phyloP scores from a whole-genome alignment of 2,329 filamentous ascomycete species.

The Aspergillus sp. region DNA sequence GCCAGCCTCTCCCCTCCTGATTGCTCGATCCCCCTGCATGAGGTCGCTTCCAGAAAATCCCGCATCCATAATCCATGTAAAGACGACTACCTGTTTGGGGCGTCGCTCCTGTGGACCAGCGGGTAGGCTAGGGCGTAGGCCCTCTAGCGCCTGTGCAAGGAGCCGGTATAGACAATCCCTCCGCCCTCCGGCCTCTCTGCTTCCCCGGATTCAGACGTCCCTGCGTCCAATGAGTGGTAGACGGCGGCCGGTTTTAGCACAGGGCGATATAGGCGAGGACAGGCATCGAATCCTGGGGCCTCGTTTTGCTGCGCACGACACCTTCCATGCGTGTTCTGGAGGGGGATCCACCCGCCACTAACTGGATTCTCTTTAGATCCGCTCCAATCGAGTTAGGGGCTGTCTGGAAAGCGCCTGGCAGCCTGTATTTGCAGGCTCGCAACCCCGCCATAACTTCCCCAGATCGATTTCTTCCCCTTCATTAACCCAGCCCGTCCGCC shows the following conservation, averaged over 20 bases:
- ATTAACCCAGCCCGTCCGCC: not conserved
- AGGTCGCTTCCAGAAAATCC: constrained; percentile 1
- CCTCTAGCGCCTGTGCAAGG: not conserved
- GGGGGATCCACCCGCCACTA: not conserved
- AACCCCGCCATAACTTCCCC: constrained; percentile 1
- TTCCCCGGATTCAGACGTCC: not conserved
- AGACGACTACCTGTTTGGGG: not conserved
- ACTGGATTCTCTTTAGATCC: not conserved
- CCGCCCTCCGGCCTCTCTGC: not conserved
- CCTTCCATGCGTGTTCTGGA: not conserved
- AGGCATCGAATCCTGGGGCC: not conserved
- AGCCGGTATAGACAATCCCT: not conserved
- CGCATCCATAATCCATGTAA: constrained; percentile 1
- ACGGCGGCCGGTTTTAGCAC: not conserved
- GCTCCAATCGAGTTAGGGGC: not conserved
- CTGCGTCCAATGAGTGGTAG: not conserved
- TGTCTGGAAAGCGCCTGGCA: not conserved
- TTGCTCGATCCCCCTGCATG: not conserved
- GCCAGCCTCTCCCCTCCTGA: not conserved
- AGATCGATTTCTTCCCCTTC: not conserved
- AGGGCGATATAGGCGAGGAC: not conserved
- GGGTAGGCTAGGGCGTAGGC: not conserved
- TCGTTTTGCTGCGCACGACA: not conserved
- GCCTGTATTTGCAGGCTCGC: constrained; percentile 1
- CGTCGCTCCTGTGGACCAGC: not conserved